Conservation (phyloP, 2,329 filamentous ascomycete genomes). For the Ilyonectria robusta region DNA sequence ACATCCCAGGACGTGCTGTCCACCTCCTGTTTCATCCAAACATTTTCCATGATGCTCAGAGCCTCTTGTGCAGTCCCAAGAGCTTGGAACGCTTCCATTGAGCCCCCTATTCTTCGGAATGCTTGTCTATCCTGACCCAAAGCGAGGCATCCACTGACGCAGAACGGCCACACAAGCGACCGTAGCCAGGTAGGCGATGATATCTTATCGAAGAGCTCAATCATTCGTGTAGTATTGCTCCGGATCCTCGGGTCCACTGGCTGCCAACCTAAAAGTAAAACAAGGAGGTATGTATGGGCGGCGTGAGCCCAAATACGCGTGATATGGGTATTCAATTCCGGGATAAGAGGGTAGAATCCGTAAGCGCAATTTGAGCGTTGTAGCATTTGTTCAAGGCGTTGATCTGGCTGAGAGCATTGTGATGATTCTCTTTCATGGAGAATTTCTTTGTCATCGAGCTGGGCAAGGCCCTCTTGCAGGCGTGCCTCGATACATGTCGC, state of each 20-base stretch:
- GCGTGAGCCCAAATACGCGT: slow-evolving; percentile 16
- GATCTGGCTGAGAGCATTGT: background rate
- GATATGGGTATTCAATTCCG: background rate
- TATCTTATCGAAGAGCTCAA: background rate
- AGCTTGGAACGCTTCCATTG: background rate
- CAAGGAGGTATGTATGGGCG: slow-evolving; percentile 1
- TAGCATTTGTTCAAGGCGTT: background rate
- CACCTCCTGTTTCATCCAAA: background rate
- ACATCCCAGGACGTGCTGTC: background rate
- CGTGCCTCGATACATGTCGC: background rate
- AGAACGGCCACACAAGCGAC: slow-evolving; percentile 22
- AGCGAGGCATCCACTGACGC: slow-evolving; percentile 17
- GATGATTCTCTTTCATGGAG: background rate
- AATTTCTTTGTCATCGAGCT: background rate
- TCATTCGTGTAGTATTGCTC: background rate
- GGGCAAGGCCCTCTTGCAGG: background rate
- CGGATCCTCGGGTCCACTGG: background rate
- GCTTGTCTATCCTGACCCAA: background rate
- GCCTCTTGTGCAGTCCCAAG: slow-evolving; percentile 4
- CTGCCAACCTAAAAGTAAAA: background rate
- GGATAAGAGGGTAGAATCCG: background rate
- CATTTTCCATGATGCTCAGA: slow-evolving; percentile 1
- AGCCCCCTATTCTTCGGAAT: background rate
- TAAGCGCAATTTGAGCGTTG: background rate
- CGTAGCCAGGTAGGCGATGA: slow-evolving; percentile 17